Evolutionary conservation across 257 asterid genomes (phyloP).

Genomic region (Ligustrum vulgare): DNA sequence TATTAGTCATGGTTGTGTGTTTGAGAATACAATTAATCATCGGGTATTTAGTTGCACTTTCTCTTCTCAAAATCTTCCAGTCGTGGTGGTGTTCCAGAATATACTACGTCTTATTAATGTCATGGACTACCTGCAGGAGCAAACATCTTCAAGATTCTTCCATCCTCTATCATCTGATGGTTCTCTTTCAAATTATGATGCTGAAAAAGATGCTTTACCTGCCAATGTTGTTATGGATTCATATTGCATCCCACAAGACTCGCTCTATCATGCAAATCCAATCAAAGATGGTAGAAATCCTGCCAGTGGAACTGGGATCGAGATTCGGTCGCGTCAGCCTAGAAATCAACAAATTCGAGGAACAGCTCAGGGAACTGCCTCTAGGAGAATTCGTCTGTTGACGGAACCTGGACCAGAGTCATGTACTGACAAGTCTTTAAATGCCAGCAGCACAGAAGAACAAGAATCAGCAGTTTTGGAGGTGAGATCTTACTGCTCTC

Average conservation of each 20-base stretch:
- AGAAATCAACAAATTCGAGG: conserved; percentile 23
- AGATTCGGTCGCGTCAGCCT: conserved; percentile 40
- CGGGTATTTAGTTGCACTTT: conserved; percentile 9
- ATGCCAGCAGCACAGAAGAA: conserved; percentile 3
- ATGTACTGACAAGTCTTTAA: conserved; percentile 15
- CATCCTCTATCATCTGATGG: conserved; percentile 21
- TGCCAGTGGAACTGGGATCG: conserved; percentile 45
- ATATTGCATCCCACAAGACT: conserved; percentile 20
- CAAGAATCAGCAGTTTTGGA: conserved; percentile 18
- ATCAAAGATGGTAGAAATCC: conserved; percentile 27
- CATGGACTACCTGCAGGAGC: conserved; percentile 37
- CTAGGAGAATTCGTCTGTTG: conserved; percentile 48
- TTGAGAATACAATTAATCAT: not conserved
- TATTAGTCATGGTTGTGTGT: not conserved
- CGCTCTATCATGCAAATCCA: conserved; percentile 19
- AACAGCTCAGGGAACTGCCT: conserved; percentile 55
- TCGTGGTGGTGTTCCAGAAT: conserved; percentile 3
- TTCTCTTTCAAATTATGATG: conserved; percentile 27
- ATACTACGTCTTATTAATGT: conserved; percentile 1
- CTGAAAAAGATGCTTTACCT: conserved; percentile 33
- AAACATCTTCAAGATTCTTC: conserved; percentile 17
- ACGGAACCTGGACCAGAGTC: conserved; percentile 19
- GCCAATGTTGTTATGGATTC: conserved; percentile 19
- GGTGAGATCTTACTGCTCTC: conserved; percentile 30
- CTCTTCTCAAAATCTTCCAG: conserved; percentile 12